Evolutionary conservation across 495 filamentous ascomycete species (phyloP).

Genomic region (Platismatia glauca): DNA sequence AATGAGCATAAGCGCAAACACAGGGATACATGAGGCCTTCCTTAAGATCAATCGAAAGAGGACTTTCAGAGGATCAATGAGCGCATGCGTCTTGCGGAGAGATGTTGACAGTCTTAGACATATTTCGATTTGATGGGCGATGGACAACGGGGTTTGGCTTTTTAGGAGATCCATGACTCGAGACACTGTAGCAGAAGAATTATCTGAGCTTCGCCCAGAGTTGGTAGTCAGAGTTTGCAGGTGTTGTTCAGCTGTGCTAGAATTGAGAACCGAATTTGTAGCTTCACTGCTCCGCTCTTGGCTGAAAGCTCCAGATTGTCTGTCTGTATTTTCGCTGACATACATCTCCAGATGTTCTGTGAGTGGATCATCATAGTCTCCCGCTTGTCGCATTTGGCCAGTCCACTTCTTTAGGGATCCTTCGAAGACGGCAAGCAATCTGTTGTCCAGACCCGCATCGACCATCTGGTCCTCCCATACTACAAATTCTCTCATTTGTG

Average conservation of each 20-base stretch:
- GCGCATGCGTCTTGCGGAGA: background rate
- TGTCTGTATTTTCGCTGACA: background rate
- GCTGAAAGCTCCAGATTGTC: background rate
- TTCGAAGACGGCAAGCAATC: background rate
- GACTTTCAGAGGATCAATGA: background rate
- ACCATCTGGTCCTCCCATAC: background rate
- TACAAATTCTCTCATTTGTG: background rate
- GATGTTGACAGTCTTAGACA: background rate
- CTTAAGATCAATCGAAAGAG: background rate
- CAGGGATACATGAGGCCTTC: background rate
- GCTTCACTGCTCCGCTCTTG: background rate
- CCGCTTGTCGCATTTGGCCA: background rate
- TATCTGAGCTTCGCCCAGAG: background rate
- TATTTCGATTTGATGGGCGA: background rate
- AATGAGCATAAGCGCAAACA: background rate
- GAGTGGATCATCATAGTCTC: background rate
- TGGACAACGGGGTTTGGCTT: background rate
- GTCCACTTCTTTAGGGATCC: background rate
- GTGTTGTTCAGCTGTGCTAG: background rate
- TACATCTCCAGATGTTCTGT: background rate
- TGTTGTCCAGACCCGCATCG: background rate
- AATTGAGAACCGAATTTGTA: background rate
- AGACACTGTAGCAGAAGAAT: background rate
- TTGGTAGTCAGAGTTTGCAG: background rate
- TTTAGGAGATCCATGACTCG: background rate